Percentiles rank a stretch among this genome's conserved stretches.
Evolutionary conservation across 176 grass and related monocot genomes (phyloP).

Genomic region (Rhynchospora pubera): DNA sequence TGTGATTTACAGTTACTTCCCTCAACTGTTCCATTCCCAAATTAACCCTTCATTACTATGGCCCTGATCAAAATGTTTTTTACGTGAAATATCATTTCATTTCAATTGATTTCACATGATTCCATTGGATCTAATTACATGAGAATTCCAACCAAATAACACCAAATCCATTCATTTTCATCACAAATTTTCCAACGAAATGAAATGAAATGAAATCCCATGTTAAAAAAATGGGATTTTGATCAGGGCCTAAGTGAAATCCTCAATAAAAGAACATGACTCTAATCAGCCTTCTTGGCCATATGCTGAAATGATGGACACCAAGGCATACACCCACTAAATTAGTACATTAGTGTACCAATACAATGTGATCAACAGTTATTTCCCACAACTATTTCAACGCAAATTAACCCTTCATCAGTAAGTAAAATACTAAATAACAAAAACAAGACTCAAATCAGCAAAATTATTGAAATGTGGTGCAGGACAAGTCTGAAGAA

Average conservation of each 20-base stretch:
- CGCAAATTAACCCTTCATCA: not conserved
- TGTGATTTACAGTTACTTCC: not conserved
- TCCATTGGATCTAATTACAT: too few species aligned
- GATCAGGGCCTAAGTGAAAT: too few species aligned
- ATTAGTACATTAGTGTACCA: not conserved
- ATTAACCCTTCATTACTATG: not conserved
- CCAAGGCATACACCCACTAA: not conserved
- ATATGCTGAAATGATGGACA: not conserved
- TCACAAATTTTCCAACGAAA: too few species aligned
- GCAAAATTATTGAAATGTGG: not conserved
- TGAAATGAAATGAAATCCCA: too few species aligned
- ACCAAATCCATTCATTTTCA: too few species aligned
- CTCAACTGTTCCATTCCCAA: not conserved
- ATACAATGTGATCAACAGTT: not conserved
- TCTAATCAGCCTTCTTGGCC: too few species aligned
- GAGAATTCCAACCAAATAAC: too few species aligned
- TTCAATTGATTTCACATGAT: too few species aligned
- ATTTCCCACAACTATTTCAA: not conserved
- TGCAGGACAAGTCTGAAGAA: not conserved
- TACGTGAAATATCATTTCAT: too few species aligned
- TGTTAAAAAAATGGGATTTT: too few species aligned
- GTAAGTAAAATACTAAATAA: not conserved
- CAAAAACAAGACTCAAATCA: not conserved
- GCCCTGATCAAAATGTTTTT: too few species aligned
- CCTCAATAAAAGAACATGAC: too few species aligned